Base-by-base conservation (phyloP, 352 stramenopile genomes). In the Pythium brassicae region DNA sequence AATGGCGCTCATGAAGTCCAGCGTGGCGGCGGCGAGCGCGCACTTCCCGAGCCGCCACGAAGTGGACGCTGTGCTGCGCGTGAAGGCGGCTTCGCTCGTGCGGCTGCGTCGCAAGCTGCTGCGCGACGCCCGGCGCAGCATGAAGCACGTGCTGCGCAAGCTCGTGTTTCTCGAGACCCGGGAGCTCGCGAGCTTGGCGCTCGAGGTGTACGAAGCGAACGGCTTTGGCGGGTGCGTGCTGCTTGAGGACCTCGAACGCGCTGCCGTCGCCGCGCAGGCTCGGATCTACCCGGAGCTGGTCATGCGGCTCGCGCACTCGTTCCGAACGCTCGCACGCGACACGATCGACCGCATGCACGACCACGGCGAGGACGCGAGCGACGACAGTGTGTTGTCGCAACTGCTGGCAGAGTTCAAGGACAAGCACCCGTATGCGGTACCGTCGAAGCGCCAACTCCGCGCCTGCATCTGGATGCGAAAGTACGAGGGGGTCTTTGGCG, bases 401-500 rank as follows among this genome's bases (percentile, higher is more conserved):
- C 9, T 55, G 10, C 12, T 19, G 4, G 32, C 20, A 11, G 19
- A 34, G 15, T 19, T 35, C 4, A 55, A 55, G 25, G 49, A 20
- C 32, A 45, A 35, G 49, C 20, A 46, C 8, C 49, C 49, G n/a
- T 17, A 29, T 2, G 11, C 29, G 14, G 12, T 10, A 15, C 49
- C 49, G 6, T 29, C 17, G 2, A 34, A 2, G 11, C 49, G 49
- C 12, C 8, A n/a, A 14, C 34, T 86, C n/a, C 68, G 80, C 59
- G 71, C 66, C 3, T 70, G 78, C 10, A 47, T 83, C 10, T 86
- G 72, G 72, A 50, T 83, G 20, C 68, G 76, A 46, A 60, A 63
- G 48, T 83, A 72, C 54, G 69, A 71, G 52, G 62, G 42, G 11
- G 20, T 64, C 12, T 63, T 67, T 46, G 69, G 49, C 17, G 9